These are phyloP conservation scores for Exophiala aquamarina DNA, from an alignment of 2,329 filamentous ascomycete genomes.

Conservation along the genomic window DNA sequence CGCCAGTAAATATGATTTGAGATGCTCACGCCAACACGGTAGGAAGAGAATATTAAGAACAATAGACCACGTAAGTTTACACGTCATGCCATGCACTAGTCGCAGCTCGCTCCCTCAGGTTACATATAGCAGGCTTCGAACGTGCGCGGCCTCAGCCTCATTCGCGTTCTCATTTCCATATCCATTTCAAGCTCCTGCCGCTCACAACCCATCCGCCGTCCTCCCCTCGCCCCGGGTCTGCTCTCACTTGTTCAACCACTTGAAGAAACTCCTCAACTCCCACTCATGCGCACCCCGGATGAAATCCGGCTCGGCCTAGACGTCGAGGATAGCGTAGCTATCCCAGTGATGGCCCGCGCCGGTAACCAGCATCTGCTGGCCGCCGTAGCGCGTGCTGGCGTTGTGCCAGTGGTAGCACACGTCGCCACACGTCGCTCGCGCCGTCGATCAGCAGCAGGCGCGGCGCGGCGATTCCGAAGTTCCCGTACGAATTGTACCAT, in stretches of 20 bases:
- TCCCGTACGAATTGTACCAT: constrained; percentile 49
- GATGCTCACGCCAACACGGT: too few species aligned
- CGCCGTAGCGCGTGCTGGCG: constrained; percentile 42
- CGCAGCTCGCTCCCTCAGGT: too few species aligned
- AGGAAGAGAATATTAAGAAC: too few species aligned
- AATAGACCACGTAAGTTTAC: too few species aligned
- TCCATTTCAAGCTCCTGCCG: too few species aligned
- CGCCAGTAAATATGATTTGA: too few species aligned
- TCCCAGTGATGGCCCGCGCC: constrained; percentile 57
- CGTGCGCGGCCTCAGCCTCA: too few species aligned
- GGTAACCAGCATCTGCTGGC: constrained; percentile 51
- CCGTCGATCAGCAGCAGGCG: constrained; percentile 55
- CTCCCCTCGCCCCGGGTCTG: constrained; percentile 3
- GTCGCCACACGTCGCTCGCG: constrained; percentile 53
- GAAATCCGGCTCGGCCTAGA: constrained; percentile 51
- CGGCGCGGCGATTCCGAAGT: constrained; percentile 46
- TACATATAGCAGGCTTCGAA: too few species aligned
- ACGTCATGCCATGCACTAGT: too few species aligned
- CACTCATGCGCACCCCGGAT: constrained; percentile 52
- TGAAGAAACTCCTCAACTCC: constrained; percentile 50
- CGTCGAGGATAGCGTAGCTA: constrained; percentile 43
- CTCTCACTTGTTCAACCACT: constrained; percentile 34
- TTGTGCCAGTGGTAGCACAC: constrained; percentile 51
- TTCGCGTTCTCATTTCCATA: too few species aligned
- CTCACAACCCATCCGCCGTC: constrained; percentile 20